phyloP scores from a whole-genome alignment of 306 rosid genomes.

The Dryas alaskensis region DNA sequence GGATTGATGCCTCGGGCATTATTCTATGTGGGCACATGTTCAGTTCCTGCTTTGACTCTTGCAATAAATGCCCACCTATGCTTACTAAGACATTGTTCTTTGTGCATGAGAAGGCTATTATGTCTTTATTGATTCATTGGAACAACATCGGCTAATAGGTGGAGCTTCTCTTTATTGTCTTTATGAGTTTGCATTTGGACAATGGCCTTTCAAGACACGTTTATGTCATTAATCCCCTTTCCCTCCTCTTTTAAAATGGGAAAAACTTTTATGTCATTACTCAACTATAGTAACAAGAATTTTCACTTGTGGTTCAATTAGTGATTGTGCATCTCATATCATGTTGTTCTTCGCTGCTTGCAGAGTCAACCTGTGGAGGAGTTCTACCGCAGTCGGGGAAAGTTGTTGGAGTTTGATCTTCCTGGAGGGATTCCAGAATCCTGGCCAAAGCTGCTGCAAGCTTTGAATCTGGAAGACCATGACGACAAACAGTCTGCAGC shows the following conservation, averaged over 20 bases:
- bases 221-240: neutral
- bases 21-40: neutral
- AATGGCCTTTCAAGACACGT: neutral
- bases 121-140: constrained; percentile 1
- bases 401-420: constrained; percentile 46
- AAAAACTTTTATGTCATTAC: neutral
- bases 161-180: neutral
- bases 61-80: neutral
- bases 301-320: neutral
- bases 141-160: neutral
- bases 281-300: neutral
- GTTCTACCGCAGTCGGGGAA: constrained; percentile 43
- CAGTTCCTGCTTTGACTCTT: neutral
- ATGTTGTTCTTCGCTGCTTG: constrained; percentile 4
- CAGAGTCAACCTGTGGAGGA: constrained; percentile 52
- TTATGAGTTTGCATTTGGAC: neutral
- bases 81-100: neutral
- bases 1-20: constrained; percentile 1
- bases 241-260: neutral
- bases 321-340: neutral
- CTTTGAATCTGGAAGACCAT: constrained; percentile 43
- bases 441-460: constrained; percentile 53
- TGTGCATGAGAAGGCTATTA: neutral
- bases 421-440: constrained; percentile 57
- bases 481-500: constrained; percentile 36